phyloP scores from a whole-genome alignment of 441 rosid genomes.

The Viola pubescens region DNA sequence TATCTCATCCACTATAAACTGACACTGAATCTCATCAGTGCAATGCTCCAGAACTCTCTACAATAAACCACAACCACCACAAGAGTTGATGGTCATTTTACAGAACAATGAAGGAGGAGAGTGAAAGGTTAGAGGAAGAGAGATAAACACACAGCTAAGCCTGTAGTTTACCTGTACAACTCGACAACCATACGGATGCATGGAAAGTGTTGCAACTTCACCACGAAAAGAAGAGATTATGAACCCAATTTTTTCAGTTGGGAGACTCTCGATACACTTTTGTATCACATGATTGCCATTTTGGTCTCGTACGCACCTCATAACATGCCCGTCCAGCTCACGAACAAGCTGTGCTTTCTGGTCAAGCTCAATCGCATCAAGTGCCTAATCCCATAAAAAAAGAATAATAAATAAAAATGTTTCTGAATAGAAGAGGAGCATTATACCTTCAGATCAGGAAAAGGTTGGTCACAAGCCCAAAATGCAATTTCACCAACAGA shows the following conservation, averaged over 20 bases:
- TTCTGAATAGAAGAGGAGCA: neutral
- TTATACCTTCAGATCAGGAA: neutral
- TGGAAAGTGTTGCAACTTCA: constrained; percentile 80
- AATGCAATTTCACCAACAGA: neutral
- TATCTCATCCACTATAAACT: constrained; percentile 85
- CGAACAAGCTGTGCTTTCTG: constrained; percentile 65
- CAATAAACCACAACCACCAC: constrained; percentile 19
- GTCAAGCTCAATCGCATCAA: constrained; percentile 91
- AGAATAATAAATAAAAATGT: neutral
- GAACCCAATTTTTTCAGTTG: constrained; percentile 66
- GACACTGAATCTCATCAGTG: constrained; percentile 63
- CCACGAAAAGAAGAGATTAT: constrained; percentile 77
- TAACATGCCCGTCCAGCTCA: constrained; percentile 90
- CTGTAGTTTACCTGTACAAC: constrained; percentile 69
- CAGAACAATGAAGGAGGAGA: neutral
- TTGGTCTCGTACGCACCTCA: constrained; percentile 94
- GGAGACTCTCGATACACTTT: constrained; percentile 85
- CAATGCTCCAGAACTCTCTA: constrained; percentile 98
- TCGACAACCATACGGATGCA: constrained; percentile 97
- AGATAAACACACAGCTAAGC: constrained; percentile 3
- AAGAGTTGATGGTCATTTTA: constrained; percentile 9
- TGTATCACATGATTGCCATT: constrained; percentile 98
- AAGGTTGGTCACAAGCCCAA: neutral
- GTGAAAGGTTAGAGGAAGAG: constrained; percentile 10
- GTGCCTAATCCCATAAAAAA: constrained; percentile 44